Conservation (phyloP, 2,329 filamentous ascomycete species). For the Aspergillus calidoustus region DNA sequence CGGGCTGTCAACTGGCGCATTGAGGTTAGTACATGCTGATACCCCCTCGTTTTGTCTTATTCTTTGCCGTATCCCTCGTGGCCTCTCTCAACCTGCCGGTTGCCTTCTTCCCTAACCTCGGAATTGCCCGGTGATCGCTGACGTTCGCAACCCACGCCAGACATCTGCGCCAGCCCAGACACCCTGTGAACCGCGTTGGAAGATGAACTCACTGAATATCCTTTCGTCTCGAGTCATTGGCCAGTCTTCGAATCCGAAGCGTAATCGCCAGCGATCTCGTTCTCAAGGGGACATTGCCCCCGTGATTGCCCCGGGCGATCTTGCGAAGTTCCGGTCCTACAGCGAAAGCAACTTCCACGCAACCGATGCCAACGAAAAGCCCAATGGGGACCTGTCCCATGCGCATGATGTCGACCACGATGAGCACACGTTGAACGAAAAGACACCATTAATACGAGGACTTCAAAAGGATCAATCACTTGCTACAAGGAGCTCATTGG, state of each 20-base stretch:
- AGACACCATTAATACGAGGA: slow-evolving; percentile 66
- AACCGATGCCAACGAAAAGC: slow-evolving; percentile 34
- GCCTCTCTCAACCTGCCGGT: neutral
- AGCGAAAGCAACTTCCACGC: slow-evolving; percentile 46
- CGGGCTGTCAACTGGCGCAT: slow-evolving; percentile 45
- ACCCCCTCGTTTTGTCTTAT: slow-evolving; percentile 19
- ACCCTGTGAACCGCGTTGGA: slow-evolving; percentile 58
- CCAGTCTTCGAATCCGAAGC: slow-evolving; percentile 56
- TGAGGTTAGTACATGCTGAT: slow-evolving; percentile 38
- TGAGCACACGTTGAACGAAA: slow-evolving; percentile 60
- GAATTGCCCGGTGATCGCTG: slow-evolving; percentile 20
- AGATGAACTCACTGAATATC: slow-evolving; percentile 97
- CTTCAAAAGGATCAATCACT: slow-evolving; percentile 41
- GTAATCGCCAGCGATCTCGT: slow-evolving; percentile 57
- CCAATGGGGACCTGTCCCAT: slow-evolving; percentile 30
- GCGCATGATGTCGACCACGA: slow-evolving; percentile 37
- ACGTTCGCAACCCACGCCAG: slow-evolving; percentile 30
- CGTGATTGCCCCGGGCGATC: slow-evolving; percentile 36
- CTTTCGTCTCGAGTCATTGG: slow-evolving; percentile 81
- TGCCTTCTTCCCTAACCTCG: neutral
- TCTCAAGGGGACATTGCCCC: slow-evolving; percentile 55
- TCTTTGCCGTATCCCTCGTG: slow-evolving; percentile 6
- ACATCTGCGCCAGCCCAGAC: slow-evolving; percentile 41
- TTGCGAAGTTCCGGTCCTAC: slow-evolving; percentile 48
- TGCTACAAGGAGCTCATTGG: slow-evolving; percentile 46